phyloP scores from a whole-genome alignment of 371 early-diverging fungal species.

The Mucor saturninus region DNA sequence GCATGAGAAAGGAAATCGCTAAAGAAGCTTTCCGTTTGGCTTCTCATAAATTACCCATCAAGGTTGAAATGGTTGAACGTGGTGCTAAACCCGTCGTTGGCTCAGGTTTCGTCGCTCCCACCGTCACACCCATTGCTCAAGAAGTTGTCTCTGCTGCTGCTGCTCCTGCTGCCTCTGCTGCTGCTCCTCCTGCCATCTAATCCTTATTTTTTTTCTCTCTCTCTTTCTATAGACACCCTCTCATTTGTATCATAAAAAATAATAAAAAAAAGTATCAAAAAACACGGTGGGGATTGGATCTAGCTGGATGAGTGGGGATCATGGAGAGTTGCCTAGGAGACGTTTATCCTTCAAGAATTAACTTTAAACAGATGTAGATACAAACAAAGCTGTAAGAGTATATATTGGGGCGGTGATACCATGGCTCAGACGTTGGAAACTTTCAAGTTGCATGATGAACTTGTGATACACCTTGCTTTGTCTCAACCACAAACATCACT shows the following conservation, averaged over 20 bases:
- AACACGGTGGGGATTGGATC: not conserved
- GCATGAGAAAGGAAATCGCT: conserved; percentile 78
- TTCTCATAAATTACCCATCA: conserved; percentile 74
- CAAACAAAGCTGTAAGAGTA: too few relatives aligned
- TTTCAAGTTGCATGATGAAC: too few relatives aligned
- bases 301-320: too few relatives aligned
- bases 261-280: not conserved
- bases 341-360: too few relatives aligned
- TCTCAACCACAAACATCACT: too few relatives aligned
- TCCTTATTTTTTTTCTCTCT: not conserved
- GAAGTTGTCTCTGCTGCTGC: not conserved
- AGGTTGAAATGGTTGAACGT: conserved; percentile 75
- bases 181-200: conserved; percentile 4
- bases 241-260: conserved; percentile 1
- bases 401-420: too few relatives aligned
- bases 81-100: conserved; percentile 59
- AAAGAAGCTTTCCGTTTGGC: conserved; percentile 80
- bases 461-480: too few relatives aligned
- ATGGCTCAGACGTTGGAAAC: too few relatives aligned
- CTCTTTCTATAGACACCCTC: not conserved
- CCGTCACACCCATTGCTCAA: not conserved
- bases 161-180: conserved; percentile 7
- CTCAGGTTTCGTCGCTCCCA: conserved; percentile 43
- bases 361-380: too few relatives aligned
- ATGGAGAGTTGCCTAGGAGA: too few relatives aligned